Base-by-base conservation (phyloP, 768 basidiomycete species). In the Panellus pusillus region DNA sequence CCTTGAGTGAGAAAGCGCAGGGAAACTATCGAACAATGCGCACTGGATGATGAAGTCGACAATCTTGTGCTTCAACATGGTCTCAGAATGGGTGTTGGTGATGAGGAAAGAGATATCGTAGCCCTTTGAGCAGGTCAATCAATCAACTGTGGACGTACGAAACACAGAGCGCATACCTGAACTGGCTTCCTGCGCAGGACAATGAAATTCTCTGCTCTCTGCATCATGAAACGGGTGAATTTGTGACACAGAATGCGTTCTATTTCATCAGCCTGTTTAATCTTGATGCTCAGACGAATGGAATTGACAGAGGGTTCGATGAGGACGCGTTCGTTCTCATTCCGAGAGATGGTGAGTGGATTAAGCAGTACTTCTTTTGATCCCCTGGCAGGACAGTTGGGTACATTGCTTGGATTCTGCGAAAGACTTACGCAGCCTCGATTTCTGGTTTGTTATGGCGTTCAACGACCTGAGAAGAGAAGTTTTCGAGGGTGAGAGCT, bases 11-110 rank as follows among this genome's bases (percentile, higher is more conserved):
- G 53, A 35, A 44, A 29, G 36, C 28, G 36, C 39, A 36, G 63
- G 24, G 47, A 14, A 6, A 44, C 52, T 44, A 50, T 27, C 6
- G 11, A 41, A 45, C 39, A 12, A 13, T 11, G 74, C 86, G 44
- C 58, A 96, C 92, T 98, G 93, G 61, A 98, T 97, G 74, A 99
- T 97, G 72, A 99, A 99, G 74, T 99, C 97, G 35, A 99, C 97
- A 47, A 99, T 89, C 77, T 98, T 98, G 74, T 99, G 97, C 75
- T 98, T 99, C 62, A 98, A 79, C 97, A 99, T 98, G 9, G 92
- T 95, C 70, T 98, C 96, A 29, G 94, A 82, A 69, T 99, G 94
- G 47, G 88, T 86, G 71, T 98, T 97, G 52, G 96, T 98, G 68
- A 99, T 95, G 57, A 98, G 78, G 79, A 99, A 98, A 2, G 93